These are phyloP conservation scores for Botrytis sinoallii DNA, from an alignment of 2,329 filamentous ascomycete genomes.

Conservation along the genomic window DNA sequence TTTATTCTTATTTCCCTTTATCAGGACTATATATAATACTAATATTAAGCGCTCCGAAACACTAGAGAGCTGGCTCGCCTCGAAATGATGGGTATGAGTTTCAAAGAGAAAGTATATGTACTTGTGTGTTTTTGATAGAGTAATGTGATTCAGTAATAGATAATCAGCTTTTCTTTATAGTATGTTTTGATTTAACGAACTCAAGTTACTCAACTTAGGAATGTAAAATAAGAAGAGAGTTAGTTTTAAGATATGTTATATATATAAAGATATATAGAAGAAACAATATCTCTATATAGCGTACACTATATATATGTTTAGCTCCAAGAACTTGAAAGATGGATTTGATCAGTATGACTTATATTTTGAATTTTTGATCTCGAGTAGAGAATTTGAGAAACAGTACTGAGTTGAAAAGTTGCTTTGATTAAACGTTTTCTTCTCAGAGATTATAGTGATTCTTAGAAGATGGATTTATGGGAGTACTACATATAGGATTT, in stretches of 20 bases:
- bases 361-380: not conserved
- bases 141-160: not conserved
- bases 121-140: not conserved
- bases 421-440: too few species aligned
- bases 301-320: rapidly evolving
- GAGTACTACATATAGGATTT: not conserved
- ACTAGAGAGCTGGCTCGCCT: too few species aligned
- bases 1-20: too few species aligned
- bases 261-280: not conserved
- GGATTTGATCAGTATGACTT: rapidly evolving
- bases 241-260: rapidly evolving
- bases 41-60: too few species aligned
- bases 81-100: not conserved
- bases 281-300: rapidly evolving
- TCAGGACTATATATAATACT: too few species aligned
- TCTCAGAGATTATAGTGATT: not conserved
- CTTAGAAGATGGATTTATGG: not conserved
- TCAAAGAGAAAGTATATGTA: too few species aligned
- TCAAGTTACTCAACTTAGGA: not conserved
- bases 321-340: not conserved
- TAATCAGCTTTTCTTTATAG: not conserved
- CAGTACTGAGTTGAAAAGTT: not conserved
- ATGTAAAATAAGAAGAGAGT: not conserved
- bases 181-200: not conserved
- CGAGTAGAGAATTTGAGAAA: not conserved